Evolutionary conservation across 331 rosid genomes (phyloP).

Genomic region (Spiraea crenata): DNA sequence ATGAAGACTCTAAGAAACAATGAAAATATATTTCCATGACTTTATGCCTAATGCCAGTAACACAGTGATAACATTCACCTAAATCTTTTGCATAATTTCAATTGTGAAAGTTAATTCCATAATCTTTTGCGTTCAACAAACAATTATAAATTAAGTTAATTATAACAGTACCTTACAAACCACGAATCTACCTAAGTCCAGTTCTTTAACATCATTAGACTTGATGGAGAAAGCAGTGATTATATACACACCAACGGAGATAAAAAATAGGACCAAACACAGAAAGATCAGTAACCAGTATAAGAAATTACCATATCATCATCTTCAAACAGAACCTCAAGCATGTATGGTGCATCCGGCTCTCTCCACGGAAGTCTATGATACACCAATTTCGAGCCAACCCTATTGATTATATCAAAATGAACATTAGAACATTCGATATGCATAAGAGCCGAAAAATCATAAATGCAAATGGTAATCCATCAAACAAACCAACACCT

Average conservation of each 20-base stretch:
- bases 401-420: constrained; percentile 34
- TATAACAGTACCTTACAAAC: background rate
- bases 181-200: background rate
- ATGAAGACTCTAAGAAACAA: background rate
- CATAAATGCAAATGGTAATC: constrained; percentile 1
- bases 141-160: background rate
- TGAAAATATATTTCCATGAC: no score
- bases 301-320: constrained; percentile 58
- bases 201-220: background rate
- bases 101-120: background rate
- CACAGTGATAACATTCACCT: background rate
- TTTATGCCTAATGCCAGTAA: background rate
- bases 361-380: constrained; percentile 91
- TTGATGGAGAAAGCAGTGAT: constrained; percentile 11
- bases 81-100: background rate
- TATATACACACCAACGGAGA: background rate
- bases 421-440: constrained; percentile 8
- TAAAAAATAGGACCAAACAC: background rate
- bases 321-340: constrained; percentile 72
- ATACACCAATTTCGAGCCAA: constrained; percentile 64
- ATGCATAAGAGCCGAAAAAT: background rate
- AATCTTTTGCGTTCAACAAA: background rate
- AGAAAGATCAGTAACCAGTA: background rate
- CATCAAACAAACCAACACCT: constrained; percentile 41
- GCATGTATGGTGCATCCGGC: constrained; percentile 64